Evolutionary conservation across 108 stramenopile genomes (phyloP).

Genomic region (Fragilariopsis cylindrus): DNA sequence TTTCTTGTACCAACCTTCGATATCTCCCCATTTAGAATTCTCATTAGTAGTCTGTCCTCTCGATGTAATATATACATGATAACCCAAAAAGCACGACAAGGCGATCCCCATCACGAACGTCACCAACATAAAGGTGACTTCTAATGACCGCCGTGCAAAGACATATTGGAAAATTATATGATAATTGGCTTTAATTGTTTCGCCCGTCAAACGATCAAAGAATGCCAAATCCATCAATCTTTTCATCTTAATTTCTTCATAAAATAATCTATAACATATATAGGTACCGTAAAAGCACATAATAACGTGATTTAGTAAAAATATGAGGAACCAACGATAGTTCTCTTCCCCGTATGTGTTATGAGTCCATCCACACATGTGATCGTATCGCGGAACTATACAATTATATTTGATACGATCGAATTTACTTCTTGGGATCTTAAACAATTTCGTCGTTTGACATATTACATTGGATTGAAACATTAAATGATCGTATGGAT

Average conservation of each 20-base stretch:
- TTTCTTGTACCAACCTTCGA: slow-evolving; percentile 68
- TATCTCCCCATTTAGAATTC: slow-evolving; percentile 76
- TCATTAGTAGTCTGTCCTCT: slow-evolving; percentile 88
- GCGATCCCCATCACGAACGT: slow-evolving; percentile 67
- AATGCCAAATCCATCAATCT: slow-evolving; percentile 68
- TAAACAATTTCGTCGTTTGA: slow-evolving; percentile 61
- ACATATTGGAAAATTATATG: slow-evolving; percentile 65
- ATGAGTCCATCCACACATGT: slow-evolving; percentile 89
- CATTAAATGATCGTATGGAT: slow-evolving; percentile 77
- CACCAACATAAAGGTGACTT: slow-evolving; percentile 38
- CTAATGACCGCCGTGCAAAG: slow-evolving; percentile 41
- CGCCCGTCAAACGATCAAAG: slow-evolving; percentile 67
- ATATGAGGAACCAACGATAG: slow-evolving; percentile 85
- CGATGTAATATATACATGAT: slow-evolving; percentile 56
- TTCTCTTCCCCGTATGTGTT: slow-evolving; percentile 90
- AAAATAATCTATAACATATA: slow-evolving; percentile 36
- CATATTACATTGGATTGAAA: slow-evolving; percentile 58
- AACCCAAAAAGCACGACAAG: slow-evolving; percentile 56
- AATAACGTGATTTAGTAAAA: slow-evolving; percentile 68
- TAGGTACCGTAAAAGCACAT: slow-evolving; percentile 81
- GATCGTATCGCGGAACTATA: slow-evolving; percentile 84
- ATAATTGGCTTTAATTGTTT: slow-evolving; percentile 49
- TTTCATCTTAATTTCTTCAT: slow-evolving; percentile 55
- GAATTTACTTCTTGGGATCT: slow-evolving; percentile 80
- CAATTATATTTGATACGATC: slow-evolving; percentile 63